phyloP scores from a whole-genome alignment of 805 yeast species.

The Suhomyces sp. region DNA sequence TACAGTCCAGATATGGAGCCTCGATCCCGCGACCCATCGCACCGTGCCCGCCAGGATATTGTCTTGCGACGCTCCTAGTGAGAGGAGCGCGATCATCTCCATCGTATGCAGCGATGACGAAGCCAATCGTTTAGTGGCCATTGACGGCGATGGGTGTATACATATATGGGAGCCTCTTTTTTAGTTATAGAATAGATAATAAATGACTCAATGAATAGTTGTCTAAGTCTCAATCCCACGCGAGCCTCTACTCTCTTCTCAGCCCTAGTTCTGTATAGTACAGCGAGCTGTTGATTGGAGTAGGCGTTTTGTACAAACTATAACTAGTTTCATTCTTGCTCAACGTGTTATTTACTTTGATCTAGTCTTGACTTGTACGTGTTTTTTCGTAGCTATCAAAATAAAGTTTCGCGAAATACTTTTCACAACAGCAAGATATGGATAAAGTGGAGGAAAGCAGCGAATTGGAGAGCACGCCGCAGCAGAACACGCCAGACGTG shows the following conservation, averaged over 20 bases:
- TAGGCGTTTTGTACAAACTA: not conserved
- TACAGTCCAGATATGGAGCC: slow-evolving; percentile 14
- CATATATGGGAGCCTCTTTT: slow-evolving; percentile 22
- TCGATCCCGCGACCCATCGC: not conserved
- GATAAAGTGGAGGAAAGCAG: not conserved
- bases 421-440: not conserved
- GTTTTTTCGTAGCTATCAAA: not conserved
- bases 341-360: not conserved
- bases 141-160: slow-evolving; percentile 19
- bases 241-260: no score
- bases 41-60: slow-evolving; percentile 1
- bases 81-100: slow-evolving; percentile 2
- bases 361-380: not conserved
- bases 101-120: slow-evolving; percentile 3
- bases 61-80: slow-evolving; percentile 9
- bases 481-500: not conserved
- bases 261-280: no score
- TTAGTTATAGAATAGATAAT: not conserved
- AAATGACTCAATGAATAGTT: no score
- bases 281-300: not conserved
- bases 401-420: not conserved
- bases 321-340: not conserved
- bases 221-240: no score
- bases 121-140: slow-evolving; percentile 14
- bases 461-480: not conserved